Evolutionary conservation across 2,329 filamentous ascomycete genomes (phyloP), one percentile per base, ranked within the genome.

Genomic region (Mycocentrospora acerina): DNA sequence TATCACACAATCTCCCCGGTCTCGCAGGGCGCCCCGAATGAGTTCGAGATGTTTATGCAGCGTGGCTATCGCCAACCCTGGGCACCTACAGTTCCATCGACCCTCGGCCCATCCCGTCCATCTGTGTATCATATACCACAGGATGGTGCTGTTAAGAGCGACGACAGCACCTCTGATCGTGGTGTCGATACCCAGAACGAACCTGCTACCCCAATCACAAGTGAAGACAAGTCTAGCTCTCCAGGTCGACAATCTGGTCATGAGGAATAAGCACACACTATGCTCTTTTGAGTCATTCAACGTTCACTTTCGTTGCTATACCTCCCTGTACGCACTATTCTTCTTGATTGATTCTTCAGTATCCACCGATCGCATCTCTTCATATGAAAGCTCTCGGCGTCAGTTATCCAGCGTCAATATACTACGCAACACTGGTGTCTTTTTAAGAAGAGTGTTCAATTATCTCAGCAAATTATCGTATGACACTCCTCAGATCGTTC

Each of bases 41-140:
- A 69, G 42, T 69, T 68, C 29, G 66, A 69, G 48, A 50, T 65
- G 36, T 68, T 61, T 49, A 58, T 69, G 42, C 59, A 64, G 42
- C 55, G 53, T 25, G 51, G 60, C 29, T 61, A 59, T 34, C 62
- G 62, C n/a, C 53, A 57, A 24, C 60, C 62, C 3, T 67, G 60
- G 59, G 57, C 61, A 9, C 64, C 64, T 7, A 48, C 60, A 6
- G 45, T 67, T 24, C 62, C 62, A 17, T 66, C 64, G 4, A 63
- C 59, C 9, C 53, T 67, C 6, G 57, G 62, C 13, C 59, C 57
- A 33, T 54, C 61, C 19, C 60, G 60, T 13, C 53, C 60, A 6
- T 44, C 51, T 6, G 52, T 62, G 36, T 58, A 60, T 34, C 51
- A 60, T 6, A 48, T 60, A 42, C 40, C 49, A 3, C 59, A 62